Base-by-base conservation (phyloP, 495 filamentous ascomycete genomes). In the Copromyces sp. region DNA sequence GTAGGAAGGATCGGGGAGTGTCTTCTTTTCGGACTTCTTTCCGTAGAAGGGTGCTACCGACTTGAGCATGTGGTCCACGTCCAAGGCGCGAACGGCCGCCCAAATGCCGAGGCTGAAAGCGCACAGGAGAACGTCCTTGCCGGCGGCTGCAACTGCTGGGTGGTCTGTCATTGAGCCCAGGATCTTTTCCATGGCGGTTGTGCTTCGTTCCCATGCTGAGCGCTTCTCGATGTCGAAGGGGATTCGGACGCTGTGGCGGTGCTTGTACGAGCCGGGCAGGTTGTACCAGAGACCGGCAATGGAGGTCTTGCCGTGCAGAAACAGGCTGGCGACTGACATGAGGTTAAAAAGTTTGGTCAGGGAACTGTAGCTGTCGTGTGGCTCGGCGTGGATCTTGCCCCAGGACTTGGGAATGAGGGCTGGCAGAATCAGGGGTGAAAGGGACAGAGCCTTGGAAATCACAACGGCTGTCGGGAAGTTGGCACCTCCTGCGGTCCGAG, bases 61-160 rank as follows among this genome's bases (percentile, higher is more conserved):
- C 38, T 71, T 68, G 29, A 83, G 74, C 73, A 89, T 84, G 69
- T 82, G 78, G 39, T 77, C 72, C 0, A 81, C 76, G 74, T 87
- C 82, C 9, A 83, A 77, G 12, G 84, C 81, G 14, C 87, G 79
- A 7, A 85, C 79, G n/a, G 84, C 85, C 9, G 83, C 81, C 87
- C 87, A 89, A 1, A 85, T 68, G 5, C 86, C 83, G 3, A 89
- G 77, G 74, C 86, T 87, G 4, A 88, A 69, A 7, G 80, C 78
- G 53, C 79, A 85, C n/a, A 88, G 78, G 2, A 88, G 73, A 0
- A 86, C 85, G 75, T 89, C 87, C 73, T 82, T 82, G 1, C 84
- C 85, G 6, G 83, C 83, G 11, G 80, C 82, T 53, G 81, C 77
- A 20, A 89, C 82, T 1, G 78, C 83, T 1, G 87, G 87, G 73